A percentile compares a stretch with the other conserved stretches of the same genome.
Conservation (phyloP, 2,329 filamentous ascomycete genomes). For the Sarocladium oryzae region DNA sequence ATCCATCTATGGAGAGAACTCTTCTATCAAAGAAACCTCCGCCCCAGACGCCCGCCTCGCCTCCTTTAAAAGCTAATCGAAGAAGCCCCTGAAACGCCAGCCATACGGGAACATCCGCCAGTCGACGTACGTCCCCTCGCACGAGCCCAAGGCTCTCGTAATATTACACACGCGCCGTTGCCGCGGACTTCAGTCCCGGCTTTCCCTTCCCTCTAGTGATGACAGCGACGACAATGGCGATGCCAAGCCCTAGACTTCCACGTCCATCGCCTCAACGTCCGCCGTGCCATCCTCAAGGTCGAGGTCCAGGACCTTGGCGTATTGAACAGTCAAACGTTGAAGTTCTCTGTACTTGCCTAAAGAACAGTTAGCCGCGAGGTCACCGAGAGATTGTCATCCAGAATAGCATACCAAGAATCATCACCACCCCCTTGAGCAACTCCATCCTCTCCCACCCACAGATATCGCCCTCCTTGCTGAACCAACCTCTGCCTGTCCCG, state of each 20-base stretch:
- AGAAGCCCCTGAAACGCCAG: background rate
- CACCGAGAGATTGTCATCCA: background rate
- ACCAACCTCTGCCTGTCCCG: constrained; percentile 54
- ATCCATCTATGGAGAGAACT: too few relatives aligned
- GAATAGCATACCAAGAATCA: constrained; percentile 73
- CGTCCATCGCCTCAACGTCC: constrained; percentile 38
- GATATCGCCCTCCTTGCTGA: constrained; percentile 61
- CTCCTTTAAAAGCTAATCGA: too few relatives aligned
- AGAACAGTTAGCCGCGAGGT: background rate
- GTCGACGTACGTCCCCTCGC: background rate
- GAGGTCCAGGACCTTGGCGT: constrained; percentile 74
- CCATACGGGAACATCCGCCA: background rate
- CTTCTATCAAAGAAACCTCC: too few relatives aligned
- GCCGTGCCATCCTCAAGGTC: constrained; percentile 39
- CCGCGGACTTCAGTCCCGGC: background rate
- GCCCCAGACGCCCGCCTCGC: too few relatives aligned
- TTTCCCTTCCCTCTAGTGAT: background rate
- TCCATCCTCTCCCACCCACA: constrained; percentile 90
- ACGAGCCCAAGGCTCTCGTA: background rate
- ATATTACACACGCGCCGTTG: background rate
- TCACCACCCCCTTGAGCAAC: constrained; percentile 80
- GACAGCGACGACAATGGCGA: background rate
- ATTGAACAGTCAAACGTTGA: constrained; percentile 90
- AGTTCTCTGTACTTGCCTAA: constrained; percentile 91
- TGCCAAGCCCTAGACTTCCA: constrained; percentile 24